Evolutionary conservation across 1,284 basidiomycete species (phyloP), one percentile per base, ranked within the genome.

Genomic region (Cerrena zonata): DNA sequence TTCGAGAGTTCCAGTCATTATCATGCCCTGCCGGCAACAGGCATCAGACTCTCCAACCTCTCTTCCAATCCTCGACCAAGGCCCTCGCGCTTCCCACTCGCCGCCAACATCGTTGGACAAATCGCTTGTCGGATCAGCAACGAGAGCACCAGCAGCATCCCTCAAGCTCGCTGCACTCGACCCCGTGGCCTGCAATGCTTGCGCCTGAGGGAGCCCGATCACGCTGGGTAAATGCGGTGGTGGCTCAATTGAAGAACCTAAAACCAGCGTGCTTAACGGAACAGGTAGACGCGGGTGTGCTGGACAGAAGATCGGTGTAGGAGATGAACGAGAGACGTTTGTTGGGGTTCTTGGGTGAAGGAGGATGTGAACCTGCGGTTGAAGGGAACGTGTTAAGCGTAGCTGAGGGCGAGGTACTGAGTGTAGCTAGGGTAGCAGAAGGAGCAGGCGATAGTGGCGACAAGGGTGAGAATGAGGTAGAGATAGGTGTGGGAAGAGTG

Each of bases 251-350:
- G 66, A 59, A 0, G 75, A 71, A 0, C 76, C 75, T 1, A 77
- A 74, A 0, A 89, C 90, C 49, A 92, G 77, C 2, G 81, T 80
- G 0, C 82, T 80, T 2, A 94, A 76, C 1, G 88, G 79, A 25
- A 84, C 76, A 10, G n/a, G 83, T 82, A 2, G 84, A 76, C 0
- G 82, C 73, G 0, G 91, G 91, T 0, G 87, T 83, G 0, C 84
- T 87, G 0, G 84, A 73, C 37, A 93, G 78, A 4, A 93, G 76
- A 65, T 94, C 91, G 37, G 84, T 80, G 66, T 92, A 92, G 2
- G 88, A 87, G 66, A 93, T 78, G 74, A 92, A 93, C 0, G 87
- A 90, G 25, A 94, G 77, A 1, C 86, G 81, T 60, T 91, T 83
- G 38, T 74, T 73, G 45, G 72, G 69, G 2, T 60, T 64, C 10